Evolutionary conservation across 176 grass and related monocot genomes (phyloP).

Genomic region (Rhynchospora breviuscula): DNA sequence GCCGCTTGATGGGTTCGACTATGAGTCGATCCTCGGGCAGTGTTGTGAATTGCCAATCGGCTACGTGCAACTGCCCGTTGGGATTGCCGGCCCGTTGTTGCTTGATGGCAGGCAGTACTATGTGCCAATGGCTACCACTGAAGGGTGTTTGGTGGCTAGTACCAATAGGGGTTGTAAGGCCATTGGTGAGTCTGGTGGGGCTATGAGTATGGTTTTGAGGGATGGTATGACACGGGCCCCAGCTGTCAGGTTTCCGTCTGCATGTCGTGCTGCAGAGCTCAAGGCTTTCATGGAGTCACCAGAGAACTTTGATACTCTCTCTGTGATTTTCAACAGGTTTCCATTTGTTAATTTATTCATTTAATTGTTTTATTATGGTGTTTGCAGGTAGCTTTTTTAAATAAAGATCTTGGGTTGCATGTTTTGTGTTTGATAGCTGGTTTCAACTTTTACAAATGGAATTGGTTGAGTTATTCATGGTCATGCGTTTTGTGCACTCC

Average conservation of each 20-base stretch:
- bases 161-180: constrained; percentile 97
- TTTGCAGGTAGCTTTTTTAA: neutral
- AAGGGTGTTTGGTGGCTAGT: constrained; percentile 92
- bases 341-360: neutral
- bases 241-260: constrained; percentile 48
- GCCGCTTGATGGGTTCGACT: constrained; percentile 83
- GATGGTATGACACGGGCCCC: constrained; percentile 79
- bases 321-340: constrained; percentile 82
- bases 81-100: constrained; percentile 67
- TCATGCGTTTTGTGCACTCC: neutral
- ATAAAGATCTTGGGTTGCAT: constrained; percentile 14
- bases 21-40: constrained; percentile 71
- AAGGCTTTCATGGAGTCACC: constrained; percentile 78
- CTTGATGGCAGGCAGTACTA: constrained; percentile 69
- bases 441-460: neutral
- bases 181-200: constrained; percentile 69
- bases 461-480: constrained; percentile 12
- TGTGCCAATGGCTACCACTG: constrained; percentile 94
- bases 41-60: constrained; percentile 85
- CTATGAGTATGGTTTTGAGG: constrained; percentile 65
- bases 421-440: neutral
- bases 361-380: neutral
- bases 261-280: constrained; percentile 57
- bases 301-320: constrained; percentile 64
- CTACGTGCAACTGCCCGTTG: constrained; percentile 83